Conservation (phyloP, 2,329 filamentous ascomycete genomes). For the Fusarium sp. region DNA sequence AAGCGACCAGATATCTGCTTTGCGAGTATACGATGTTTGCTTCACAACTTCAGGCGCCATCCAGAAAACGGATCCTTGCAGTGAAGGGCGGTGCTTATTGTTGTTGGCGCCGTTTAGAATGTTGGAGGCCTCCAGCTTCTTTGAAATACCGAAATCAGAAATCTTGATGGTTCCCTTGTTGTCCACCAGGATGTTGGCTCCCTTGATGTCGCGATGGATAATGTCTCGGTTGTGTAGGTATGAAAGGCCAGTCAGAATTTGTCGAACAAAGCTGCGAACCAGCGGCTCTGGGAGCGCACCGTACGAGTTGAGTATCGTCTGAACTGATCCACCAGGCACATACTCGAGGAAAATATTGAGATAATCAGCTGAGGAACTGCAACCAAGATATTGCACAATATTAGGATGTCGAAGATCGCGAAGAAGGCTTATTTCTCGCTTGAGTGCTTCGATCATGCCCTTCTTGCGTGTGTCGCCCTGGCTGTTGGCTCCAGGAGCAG, state of each 20-base stretch:
- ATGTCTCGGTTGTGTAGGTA: constrained; percentile 96
- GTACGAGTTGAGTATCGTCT: constrained; percentile 98
- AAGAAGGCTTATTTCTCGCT: constrained; percentile 93
- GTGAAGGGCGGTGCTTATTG: constrained; percentile 76
- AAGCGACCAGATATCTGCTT: constrained; percentile 98
- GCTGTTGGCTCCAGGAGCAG: constrained; percentile 78
- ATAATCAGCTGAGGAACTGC: constrained; percentile 87
- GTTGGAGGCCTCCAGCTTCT: constrained; percentile 93
- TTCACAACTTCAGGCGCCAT: constrained; percentile 99
- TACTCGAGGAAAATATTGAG: constrained; percentile 99
- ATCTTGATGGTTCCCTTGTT: constrained; percentile 99
- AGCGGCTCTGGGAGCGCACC: constrained; percentile 93
- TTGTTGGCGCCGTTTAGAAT: constrained; percentile 76
- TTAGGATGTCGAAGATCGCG: constrained; percentile 95
- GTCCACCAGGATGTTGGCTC: constrained; percentile 97
- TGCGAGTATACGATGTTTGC: constrained; percentile 96
- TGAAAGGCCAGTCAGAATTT: constrained; percentile 90
- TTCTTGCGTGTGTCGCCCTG: constrained; percentile 92
- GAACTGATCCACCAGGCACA: constrained; percentile 95
- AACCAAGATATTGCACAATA: constrained; percentile 97
- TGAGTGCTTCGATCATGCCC: constrained; percentile 96
- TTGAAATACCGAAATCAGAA: constrained; percentile 98
- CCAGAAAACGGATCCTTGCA: constrained; percentile 99
- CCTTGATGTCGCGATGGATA: constrained; percentile 99
- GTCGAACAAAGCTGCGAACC: constrained; percentile 94